Base-by-base conservation (phyloP, 371 early-diverging fungal genomes). In the Phascolomyces articulosus region DNA sequence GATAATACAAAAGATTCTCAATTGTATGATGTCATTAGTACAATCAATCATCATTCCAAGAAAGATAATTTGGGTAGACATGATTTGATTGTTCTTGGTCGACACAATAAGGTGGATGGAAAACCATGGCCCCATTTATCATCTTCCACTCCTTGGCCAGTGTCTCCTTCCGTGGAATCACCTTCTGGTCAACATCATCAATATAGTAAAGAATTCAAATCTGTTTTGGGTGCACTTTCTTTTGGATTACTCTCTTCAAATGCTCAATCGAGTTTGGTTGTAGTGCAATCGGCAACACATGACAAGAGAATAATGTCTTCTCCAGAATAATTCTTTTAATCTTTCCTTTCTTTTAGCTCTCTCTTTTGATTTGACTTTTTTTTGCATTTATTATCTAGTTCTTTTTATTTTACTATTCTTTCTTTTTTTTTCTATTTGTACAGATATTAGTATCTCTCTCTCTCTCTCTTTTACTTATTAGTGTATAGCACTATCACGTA, bases 1-100 rank as follows among this genome's bases (percentile, higher is more conserved):
- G n/a, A 57, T 21, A 34, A 34, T 34, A 34, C 34, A 34, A 34
- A 9, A 34, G 31, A 11, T 10, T 20, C n/a, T n/a, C 47, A 48
- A 72, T 68, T 8, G 28, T 85, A 58, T 67, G 80, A 48, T 65
- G 68, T 24, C 55, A 71, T 55, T 55, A 82, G 18, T 40, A 72
- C 6, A 70, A 78, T 8, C 62, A 55, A 20, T 56, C 68, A 8
- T 40, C 65, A 28, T 67, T 24, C 63, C 48, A 29, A 31, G 44
- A 9, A 41, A 4, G 18, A 54, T n/a, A 38, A 49, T 28, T 23
- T 60, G 23, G 44, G 53, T n/a, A 64, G 63, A 56, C 48, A 69
- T 15, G 55, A 61, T 47, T 27, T 66, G 24, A 24, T 66, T 11
- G 29, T 74, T 40, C 23, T 70, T 27, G 64, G 66, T 34, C 64